Evolutionary conservation across 768 basidiomycete genomes (phyloP).

Genomic region (Suillus variegatus): DNA sequence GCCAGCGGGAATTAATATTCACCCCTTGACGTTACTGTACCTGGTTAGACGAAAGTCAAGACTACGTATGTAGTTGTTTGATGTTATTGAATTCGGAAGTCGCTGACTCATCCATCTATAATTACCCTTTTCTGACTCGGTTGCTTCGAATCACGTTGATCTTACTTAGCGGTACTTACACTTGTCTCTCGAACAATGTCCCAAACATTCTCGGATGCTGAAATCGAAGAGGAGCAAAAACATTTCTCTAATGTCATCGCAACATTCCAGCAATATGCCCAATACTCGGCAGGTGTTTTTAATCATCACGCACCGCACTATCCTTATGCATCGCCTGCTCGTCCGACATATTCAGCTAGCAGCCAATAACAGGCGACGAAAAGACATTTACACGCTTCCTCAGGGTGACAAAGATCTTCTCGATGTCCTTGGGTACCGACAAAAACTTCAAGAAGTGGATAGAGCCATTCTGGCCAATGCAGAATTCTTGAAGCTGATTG

Average conservation of each 20-base stretch:
- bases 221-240: constrained; percentile 57
- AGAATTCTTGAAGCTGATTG: constrained; percentile 71
- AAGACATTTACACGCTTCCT: constrained; percentile 74
- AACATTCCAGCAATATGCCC: constrained; percentile 75
- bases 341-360: constrained; percentile 41
- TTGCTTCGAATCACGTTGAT: background rate
- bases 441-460: constrained; percentile 80
- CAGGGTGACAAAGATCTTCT: constrained; percentile 70
- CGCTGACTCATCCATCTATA: background rate
- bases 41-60: too few species aligned
- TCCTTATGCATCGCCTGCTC: background rate
- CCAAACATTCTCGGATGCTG: constrained; percentile 30
- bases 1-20: background rate
- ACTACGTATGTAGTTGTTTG: background rate
- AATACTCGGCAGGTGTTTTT: constrained; percentile 59
- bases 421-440: constrained; percentile 67
- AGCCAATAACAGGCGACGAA: constrained; percentile 67
- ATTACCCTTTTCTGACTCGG: background rate
- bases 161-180: background rate
- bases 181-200: constrained; percentile 20
- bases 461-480: constrained; percentile 79
- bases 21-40: background rate
- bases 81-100: background rate
- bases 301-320: constrained; percentile 13
- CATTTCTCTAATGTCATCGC: constrained; percentile 77